Evolutionary conservation across 345 rosid genomes (phyloP).

Genomic region (Turnera subulata): DNA sequence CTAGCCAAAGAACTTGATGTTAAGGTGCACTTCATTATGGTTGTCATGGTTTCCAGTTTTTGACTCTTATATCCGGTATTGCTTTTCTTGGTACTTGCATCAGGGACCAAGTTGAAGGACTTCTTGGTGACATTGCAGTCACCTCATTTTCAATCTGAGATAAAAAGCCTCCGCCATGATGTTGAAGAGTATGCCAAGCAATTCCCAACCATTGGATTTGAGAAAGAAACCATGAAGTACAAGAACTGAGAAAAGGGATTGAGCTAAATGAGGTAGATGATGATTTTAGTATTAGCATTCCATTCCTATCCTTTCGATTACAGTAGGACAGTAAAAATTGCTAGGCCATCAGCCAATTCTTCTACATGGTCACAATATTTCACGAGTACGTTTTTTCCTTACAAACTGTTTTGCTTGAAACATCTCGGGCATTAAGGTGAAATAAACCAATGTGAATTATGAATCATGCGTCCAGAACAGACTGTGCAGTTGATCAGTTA

Average conservation of each 20-base stretch:
- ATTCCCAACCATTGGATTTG: constrained; percentile 93
- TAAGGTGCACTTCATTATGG: too few species aligned
- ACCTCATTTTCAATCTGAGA: constrained; percentile 53
- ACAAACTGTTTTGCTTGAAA: too few species aligned
- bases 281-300: neutral
- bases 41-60: neutral
- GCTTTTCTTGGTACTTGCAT: constrained; percentile 18
- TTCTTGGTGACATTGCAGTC: constrained; percentile 60
- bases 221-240: constrained; percentile 95
- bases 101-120: constrained; percentile 93
- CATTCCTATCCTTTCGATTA: too few species aligned
- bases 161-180: constrained; percentile 55
- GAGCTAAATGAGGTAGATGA: constrained; percentile 14
- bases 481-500: too few species aligned
- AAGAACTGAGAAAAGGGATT: constrained; percentile 49
- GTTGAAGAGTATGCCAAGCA: constrained; percentile 94
- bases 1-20: too few species aligned
- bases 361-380: too few species aligned
- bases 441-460: too few species aligned
- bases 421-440: too few species aligned
- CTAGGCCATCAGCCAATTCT: too few species aligned
- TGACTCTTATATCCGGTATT: constrained; percentile 10
- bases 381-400: too few species aligned
- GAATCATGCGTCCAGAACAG: too few species aligned
- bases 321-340: too few species aligned